Conservation (phyloP, 2,329 filamentous ascomycete species). For the Pseudogymnoascus sp. region DNA sequence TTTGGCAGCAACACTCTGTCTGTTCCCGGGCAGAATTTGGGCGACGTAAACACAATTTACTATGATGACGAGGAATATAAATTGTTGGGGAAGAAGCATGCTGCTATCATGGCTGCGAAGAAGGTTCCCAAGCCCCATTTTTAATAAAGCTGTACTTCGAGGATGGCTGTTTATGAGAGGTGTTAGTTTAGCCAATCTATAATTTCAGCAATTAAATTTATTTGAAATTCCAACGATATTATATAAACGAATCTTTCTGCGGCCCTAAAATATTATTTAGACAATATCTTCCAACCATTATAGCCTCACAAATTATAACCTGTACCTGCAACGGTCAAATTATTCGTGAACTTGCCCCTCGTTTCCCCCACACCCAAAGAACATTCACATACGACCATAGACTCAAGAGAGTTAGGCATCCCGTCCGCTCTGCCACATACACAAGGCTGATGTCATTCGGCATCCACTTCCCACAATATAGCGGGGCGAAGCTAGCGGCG, state of each 20-base stretch:
- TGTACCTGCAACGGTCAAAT: neutral
- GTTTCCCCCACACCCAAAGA: no score
- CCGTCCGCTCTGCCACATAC: no score
- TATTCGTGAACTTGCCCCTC: neutral
- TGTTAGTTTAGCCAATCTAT: neutral
- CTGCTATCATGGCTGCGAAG: constrained; percentile 20
- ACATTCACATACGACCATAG: no score
- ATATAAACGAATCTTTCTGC: neutral
- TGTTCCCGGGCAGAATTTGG: constrained; percentile 13
- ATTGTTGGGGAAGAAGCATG: constrained; percentile 19
- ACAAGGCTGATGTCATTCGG: no score
- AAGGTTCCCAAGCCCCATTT: constrained; percentile 7
- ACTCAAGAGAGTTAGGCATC: no score
- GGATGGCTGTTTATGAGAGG: neutral
- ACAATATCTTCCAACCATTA: neutral
- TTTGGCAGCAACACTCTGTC: constrained; percentile 20
- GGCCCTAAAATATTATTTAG: neutral
- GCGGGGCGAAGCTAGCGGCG: no score
- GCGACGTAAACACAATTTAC: constrained; percentile 23
- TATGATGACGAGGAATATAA: constrained; percentile 20
- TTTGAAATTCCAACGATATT: neutral
- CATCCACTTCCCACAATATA: no score
- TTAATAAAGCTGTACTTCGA: neutral
- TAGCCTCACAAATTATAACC: neutral
- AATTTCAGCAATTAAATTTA: neutral